Conservation (phyloP, 2,329 filamentous ascomycete species). For the Pyrenochaeta sp. region DNA sequence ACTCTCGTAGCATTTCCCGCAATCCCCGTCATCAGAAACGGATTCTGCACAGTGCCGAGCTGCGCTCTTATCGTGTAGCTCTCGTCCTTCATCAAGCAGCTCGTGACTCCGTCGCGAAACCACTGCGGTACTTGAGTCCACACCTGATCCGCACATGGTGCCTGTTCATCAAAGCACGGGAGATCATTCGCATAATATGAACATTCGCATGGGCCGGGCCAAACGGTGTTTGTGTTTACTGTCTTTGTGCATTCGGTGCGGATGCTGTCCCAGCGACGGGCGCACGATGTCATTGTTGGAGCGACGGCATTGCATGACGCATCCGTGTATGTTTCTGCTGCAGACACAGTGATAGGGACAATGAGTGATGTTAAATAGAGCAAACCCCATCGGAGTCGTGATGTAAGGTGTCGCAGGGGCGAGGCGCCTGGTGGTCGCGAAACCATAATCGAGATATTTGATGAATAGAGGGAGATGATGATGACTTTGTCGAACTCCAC, state of each 20-base stretch:
- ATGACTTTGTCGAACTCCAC: too few species aligned
- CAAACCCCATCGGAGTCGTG: too few species aligned
- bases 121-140: constrained; percentile 25
- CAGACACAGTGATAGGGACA: not conserved
- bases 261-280: constrained; percentile 17
- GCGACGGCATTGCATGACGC: constrained; percentile 7
- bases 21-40: constrained; percentile 7
- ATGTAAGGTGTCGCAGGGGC: too few species aligned
- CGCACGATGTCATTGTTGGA: constrained; percentile 11
- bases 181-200: constrained; percentile 10
- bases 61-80: constrained; percentile 8
- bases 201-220: constrained; percentile 25
- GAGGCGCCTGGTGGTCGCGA: too few species aligned
- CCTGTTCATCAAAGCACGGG: constrained; percentile 23
- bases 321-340: constrained; percentile 13
- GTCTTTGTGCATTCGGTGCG: constrained; percentile 14
- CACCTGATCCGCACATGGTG: constrained; percentile 16
- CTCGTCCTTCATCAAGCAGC: constrained; percentile 17
- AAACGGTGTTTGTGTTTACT: constrained; percentile 15
- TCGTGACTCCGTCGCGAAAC: constrained; percentile 23
- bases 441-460: too few species aligned
- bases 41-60: constrained; percentile 3
- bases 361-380: not conserved
- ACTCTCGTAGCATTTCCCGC: constrained; percentile 13
- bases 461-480: too few species aligned